Conservation (phyloP, 257 asterid genomes). For the Ilex asprella region DNA sequence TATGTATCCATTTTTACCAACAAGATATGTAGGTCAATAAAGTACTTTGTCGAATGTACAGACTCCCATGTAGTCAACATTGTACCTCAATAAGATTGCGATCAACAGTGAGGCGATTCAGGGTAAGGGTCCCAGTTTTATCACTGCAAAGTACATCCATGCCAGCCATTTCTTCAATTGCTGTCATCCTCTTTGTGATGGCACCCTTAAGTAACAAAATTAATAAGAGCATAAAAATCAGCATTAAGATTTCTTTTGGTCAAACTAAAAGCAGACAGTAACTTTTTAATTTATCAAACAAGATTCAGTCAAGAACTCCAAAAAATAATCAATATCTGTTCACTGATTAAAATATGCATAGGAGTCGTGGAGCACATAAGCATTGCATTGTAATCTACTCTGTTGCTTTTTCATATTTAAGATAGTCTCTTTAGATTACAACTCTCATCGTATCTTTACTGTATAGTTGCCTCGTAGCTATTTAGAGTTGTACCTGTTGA, state of each 20-base stretch:
- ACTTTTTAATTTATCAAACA: no score
- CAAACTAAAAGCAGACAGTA: no score
- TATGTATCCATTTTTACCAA: no score
- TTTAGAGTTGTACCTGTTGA: slow-evolving; percentile 16
- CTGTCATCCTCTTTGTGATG: slow-evolving; percentile 27
- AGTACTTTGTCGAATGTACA: no score
- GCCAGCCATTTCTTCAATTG: slow-evolving; percentile 28
- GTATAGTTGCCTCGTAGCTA: background rate
- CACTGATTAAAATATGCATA: no score
- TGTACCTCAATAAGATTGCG: slow-evolving; percentile 18
- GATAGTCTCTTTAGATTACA: background rate
- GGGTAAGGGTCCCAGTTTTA: slow-evolving; percentile 25
- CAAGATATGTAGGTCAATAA: no score
- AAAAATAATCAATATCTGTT: no score
- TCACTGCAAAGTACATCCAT: slow-evolving; percentile 32
- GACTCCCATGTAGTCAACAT: background rate
- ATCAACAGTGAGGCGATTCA: slow-evolving; percentile 27
- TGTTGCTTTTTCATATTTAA: background rate
- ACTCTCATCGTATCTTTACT: background rate
- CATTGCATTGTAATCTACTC: no score
- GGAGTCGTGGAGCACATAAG: no score
- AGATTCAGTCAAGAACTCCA: no score
- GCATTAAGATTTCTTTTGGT: no score
- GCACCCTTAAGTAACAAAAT: slow-evolving; percentile 16
- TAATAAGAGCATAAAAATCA: background rate